phyloP scores from a whole-genome alignment of 768 basidiomycete genomes.

The Leccinum pellstonianum region DNA sequence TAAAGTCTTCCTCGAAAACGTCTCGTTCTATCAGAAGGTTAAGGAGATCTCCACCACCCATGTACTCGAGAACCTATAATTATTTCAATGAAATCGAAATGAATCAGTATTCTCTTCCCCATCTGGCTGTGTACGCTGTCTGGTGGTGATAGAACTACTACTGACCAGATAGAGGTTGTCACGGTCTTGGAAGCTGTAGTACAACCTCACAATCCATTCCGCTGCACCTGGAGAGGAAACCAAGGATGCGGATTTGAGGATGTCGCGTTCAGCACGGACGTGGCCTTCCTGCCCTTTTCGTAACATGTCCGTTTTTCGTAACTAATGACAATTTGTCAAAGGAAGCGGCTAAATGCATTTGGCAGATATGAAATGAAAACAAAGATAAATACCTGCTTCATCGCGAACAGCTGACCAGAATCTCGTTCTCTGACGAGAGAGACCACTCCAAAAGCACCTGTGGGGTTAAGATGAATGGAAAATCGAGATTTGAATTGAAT shows the following conservation, averaged over 20 bases:
- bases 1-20: constrained; percentile 87
- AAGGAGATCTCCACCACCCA: constrained; percentile 95
- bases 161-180: constrained; percentile 92
- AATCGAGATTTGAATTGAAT: constrained; percentile 26
- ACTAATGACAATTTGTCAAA: constrained; percentile 40
- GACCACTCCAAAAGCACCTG: constrained; percentile 96
- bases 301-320: constrained; percentile 90
- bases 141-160: constrained; percentile 37
- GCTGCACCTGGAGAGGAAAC: constrained; percentile 71
- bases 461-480: constrained; percentile 29
- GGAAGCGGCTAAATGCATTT: constrained; percentile 29
- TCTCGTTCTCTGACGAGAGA: constrained; percentile 83
- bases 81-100: constrained; percentile 55
- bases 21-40: constrained; percentile 93
- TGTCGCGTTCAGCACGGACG: constrained; percentile 91
- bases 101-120: constrained; percentile 40
- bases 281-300: constrained; percentile 97
- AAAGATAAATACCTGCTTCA: constrained; percentile 79
- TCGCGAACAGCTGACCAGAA: constrained; percentile 82
- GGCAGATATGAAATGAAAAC: constrained; percentile 27
- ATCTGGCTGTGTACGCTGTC: constrained; percentile 19
- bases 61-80: constrained; percentile 83
- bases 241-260: constrained; percentile 86
- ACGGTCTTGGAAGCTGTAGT: constrained; percentile 93
- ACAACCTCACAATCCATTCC: constrained; percentile 92